Percentiles rank a stretch among this genome's conserved stretches.
Evolutionary conservation across 305 asterid species (phyloP).

Genomic region (Fraxinus ornus): DNA sequence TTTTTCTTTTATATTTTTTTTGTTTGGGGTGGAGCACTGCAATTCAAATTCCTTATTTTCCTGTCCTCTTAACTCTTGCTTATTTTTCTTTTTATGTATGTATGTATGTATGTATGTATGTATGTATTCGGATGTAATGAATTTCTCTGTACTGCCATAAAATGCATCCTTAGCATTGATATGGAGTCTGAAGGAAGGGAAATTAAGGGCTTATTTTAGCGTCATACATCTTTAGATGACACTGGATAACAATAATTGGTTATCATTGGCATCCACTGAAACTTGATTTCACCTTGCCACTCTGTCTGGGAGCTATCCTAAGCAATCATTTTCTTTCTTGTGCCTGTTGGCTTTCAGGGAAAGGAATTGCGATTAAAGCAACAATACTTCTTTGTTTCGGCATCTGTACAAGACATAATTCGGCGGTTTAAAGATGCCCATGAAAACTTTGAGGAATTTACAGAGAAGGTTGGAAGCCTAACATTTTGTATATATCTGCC

Average conservation of each 20-base stretch:
- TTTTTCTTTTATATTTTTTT: background rate
- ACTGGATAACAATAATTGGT: background rate
- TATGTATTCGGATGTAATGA: background rate
- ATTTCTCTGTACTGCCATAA: background rate
- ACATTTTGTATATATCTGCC: constrained; percentile 1
- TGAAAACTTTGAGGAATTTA: constrained; percentile 44
- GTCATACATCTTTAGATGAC: background rate
- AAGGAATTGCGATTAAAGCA: constrained; percentile 55
- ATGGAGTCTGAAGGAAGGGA: background rate
- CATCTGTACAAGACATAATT: constrained; percentile 46
- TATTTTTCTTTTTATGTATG: no score
- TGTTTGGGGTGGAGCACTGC: background rate
- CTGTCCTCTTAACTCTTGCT: background rate
- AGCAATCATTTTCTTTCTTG: background rate
- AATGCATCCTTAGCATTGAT: background rate
- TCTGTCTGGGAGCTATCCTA: background rate
- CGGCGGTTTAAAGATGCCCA: constrained; percentile 45
- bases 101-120: no score
- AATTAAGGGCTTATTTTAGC: background rate
- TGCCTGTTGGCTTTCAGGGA: constrained; percentile 35
- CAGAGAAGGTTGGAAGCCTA: constrained; percentile 38
- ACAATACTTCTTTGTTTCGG: constrained; percentile 56
- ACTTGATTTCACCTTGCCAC: background rate
- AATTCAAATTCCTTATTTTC: background rate
- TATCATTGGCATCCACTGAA: background rate